Evolutionary conservation across 2,329 filamentous ascomycete species (phyloP).

Genomic region (Nothopassalora personata): DNA sequence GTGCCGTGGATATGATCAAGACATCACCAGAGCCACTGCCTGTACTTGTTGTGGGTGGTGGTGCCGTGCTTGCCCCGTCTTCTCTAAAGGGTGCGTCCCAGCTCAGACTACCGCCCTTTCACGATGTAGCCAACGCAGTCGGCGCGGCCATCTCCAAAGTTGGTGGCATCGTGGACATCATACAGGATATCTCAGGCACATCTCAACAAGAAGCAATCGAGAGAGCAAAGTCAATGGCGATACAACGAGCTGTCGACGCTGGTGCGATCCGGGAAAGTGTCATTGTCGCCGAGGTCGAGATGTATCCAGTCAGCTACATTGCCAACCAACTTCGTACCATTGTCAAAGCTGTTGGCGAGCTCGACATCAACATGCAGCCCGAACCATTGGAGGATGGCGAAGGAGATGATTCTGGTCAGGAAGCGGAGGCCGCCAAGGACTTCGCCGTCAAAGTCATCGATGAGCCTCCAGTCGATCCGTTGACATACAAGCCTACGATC

Average conservation of each 20-base stretch:
- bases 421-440: conserved; percentile 21
- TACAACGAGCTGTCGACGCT: conserved; percentile 33
- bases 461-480: conserved; percentile 26
- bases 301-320: conserved; percentile 33
- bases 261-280: conserved; percentile 37
- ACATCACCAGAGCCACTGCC: conserved; percentile 49
- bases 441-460: conserved; percentile 34
- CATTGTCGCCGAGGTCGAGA: conserved; percentile 45
- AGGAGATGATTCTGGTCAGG: conserved; percentile 8
- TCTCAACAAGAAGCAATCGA: conserved; percentile 37
- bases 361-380: conserved; percentile 25
- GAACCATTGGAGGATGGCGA: conserved; percentile 17
- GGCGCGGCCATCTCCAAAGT: conserved; percentile 56
- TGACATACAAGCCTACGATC: conserved; percentile 43
- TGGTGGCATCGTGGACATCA: conserved; percentile 49
- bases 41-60: conserved; percentile 55
- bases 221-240: conserved; percentile 34
- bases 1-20: conserved; percentile 53
- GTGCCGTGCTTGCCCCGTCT: conserved; percentile 49
- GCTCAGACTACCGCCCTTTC: conserved; percentile 48
- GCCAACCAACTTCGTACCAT: conserved; percentile 32
- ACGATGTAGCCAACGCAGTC: conserved; percentile 56
- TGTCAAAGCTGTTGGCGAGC: conserved; percentile 30
- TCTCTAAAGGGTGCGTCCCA: conserved; percentile 47
- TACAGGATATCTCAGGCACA: conserved; percentile 43